Evolutionary conservation across 495 filamentous ascomycete genomes (phyloP).

Genomic region (Penicillium steckii): DNA sequence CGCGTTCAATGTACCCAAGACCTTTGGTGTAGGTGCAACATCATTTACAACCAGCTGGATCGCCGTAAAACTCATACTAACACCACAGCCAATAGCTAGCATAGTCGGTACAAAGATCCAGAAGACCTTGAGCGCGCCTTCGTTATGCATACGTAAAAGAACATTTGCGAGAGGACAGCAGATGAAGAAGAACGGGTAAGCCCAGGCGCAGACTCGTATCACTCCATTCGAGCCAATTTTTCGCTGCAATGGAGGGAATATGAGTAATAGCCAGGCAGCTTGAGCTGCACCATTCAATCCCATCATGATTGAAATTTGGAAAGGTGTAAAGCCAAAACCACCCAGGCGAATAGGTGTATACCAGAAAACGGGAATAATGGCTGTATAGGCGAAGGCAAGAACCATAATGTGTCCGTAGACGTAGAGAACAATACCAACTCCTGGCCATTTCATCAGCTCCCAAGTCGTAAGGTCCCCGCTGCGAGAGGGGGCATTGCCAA

Average conservation of each 20-base stretch:
- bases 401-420: constrained; percentile 61
- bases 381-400: constrained; percentile 63
- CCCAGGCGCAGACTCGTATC: constrained; percentile 48
- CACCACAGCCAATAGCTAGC: constrained; percentile 51
- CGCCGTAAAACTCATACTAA: constrained; percentile 67
- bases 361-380: constrained; percentile 59
- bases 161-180: constrained; percentile 49
- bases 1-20: constrained; percentile 64
- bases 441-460: constrained; percentile 58
- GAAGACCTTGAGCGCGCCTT: constrained; percentile 38
- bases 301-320: constrained; percentile 60
- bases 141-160: constrained; percentile 43
- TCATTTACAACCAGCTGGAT: constrained; percentile 69
- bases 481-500: background rate
- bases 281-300: constrained; percentile 58
- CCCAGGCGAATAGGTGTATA: constrained; percentile 54
- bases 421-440: constrained; percentile 60
- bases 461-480: constrained; percentile 39
- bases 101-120: constrained; percentile 49
- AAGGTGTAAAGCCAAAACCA: constrained; percentile 57
- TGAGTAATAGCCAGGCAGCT: constrained; percentile 61
- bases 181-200: constrained; percentile 59
- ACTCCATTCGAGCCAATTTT: constrained; percentile 61
- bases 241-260: constrained; percentile 60
- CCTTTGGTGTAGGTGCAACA: constrained; percentile 55